These are phyloP conservation scores for Rutstroemia sp. DNA, from an alignment of 2,329 filamentous ascomycete species.

Conservation along the genomic window DNA sequence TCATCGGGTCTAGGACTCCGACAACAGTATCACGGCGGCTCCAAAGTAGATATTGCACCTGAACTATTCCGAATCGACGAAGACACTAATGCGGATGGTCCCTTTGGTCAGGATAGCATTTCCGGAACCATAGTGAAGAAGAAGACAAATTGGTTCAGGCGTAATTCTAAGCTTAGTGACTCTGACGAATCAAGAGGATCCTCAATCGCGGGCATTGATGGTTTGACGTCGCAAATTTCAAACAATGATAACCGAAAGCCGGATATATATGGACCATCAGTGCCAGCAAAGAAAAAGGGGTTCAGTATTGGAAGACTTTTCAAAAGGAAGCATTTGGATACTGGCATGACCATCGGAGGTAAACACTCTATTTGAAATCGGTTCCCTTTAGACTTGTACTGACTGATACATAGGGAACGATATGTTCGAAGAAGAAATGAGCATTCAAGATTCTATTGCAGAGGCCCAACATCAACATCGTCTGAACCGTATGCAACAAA, in stretches of 20 bases:
- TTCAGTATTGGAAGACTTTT: conserved; percentile 27
- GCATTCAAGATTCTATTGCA: conserved; percentile 20
- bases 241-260: conserved; percentile 11
- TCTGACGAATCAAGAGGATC: conserved; percentile 16
- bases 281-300: conserved; percentile 22
- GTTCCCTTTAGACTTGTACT: not conserved
- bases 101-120: conserved; percentile 16
- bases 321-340: conserved; percentile 22
- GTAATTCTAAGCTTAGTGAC: conserved; percentile 22
- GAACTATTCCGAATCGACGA: conserved; percentile 20
- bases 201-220: conserved; percentile 10
- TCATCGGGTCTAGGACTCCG: conserved; percentile 16
- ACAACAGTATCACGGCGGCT: conserved; percentile 17
- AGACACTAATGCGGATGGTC: conserved; percentile 13
- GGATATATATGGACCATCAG: conserved; percentile 5
- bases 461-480: conserved; percentile 18
- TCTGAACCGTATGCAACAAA: not conserved
- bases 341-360: conserved; percentile 26
- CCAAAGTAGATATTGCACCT: conserved; percentile 4
- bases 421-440: conserved; percentile 22
- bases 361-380: conserved; percentile 11
- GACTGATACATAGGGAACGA: conserved; percentile 17
- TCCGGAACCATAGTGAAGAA: conserved; percentile 24
- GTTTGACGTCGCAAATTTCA: conserved; percentile 12
- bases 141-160: conserved; percentile 28